Evolutionary conservation across 2,329 filamentous ascomycete species (phyloP), one percentile per base, ranked within the genome.

Genomic region (Aspergillus sp.): DNA sequence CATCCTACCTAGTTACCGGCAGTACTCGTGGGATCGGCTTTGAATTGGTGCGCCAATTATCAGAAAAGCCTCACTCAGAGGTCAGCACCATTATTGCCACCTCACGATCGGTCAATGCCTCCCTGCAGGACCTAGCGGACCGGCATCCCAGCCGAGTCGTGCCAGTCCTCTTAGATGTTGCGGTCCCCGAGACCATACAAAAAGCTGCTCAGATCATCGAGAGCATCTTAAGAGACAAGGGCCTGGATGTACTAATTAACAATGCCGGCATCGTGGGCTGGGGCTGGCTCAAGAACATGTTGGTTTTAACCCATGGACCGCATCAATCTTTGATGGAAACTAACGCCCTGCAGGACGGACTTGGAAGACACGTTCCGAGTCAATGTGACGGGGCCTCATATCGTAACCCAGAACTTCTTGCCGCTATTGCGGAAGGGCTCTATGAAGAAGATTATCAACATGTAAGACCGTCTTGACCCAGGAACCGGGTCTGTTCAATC

Each of bases 241-340:
- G 79, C 0, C 69, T 83, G 0, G 81, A 83, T 62, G 76, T 82
- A 7, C 60, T 83, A 27, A 72, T 81, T 58, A 81, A 82, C 66
- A 81, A 81, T 66, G 79, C 77, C 0, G 80, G 78, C 0, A 62
- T 73, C 23, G 54, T 54, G 44, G 57, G 61, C 0, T 39, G 38
- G 17, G 59, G 53, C 0, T 63, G 63, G n/a, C 8, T 72, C 8
- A 63, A 64, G 56, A 61, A 64, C 47, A 74, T 72, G 71, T 73
- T 62, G 56, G 58, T 57, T 57, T 10, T 5, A 39, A 10, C 38
- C 1, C 21, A 57, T 8, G 25, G 5, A 25, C 61, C 23, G 57
- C 19, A 5, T 36, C 10, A 36, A 36, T 13, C 11, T 36, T 11
- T 36, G 32, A 15, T 36, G 11, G 32, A 36, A 13, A 30, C 42